A percentile compares a stretch with the other conserved stretches of the same genome.
These are phyloP conservation scores for Podaxis sp. DNA, from an alignment of 768 basidiomycete species.

Conservation along the genomic window DNA sequence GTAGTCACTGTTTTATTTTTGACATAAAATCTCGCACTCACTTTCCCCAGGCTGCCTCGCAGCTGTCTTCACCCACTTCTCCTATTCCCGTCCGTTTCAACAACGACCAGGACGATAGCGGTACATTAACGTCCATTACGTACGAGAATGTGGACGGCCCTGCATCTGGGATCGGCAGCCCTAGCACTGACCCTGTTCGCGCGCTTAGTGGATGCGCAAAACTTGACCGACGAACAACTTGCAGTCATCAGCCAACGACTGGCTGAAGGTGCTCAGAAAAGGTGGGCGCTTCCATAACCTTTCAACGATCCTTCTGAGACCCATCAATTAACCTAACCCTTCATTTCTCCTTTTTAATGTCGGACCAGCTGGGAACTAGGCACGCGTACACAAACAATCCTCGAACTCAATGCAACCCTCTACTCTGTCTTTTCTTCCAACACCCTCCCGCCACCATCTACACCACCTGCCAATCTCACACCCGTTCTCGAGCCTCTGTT, in stretches of 20 bases:
- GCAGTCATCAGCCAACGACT: slow-evolving; percentile 32
- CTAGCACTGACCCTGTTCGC: not conserved
- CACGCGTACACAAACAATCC: slow-evolving; percentile 49
- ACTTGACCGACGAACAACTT: slow-evolving; percentile 32
- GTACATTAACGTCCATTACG: not conserved
- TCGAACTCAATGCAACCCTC: slow-evolving; percentile 41
- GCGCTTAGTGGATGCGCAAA: slow-evolving; percentile 22
- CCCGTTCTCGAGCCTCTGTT: slow-evolving; percentile 52
- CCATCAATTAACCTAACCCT: not conserved
- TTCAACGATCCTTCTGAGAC: not conserved
- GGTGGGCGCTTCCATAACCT: slow-evolving; percentile 25
- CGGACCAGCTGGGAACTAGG: slow-evolving; percentile 52
- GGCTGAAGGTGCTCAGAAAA: slow-evolving; percentile 33
- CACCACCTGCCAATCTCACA: slow-evolving; percentile 29
- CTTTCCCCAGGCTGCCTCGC: not conserved
- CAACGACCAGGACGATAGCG: not conserved
- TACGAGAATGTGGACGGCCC: not conserved
- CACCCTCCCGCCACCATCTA: slow-evolving; percentile 35
- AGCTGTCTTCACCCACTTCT: not conserved
- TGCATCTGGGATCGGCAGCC: not conserved
- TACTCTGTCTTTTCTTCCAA: slow-evolving; percentile 43
- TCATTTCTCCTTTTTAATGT: not conserved
- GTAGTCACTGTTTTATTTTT: not conserved
- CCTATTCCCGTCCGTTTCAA: not conserved
- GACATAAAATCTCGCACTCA: not conserved